phyloP scores from a whole-genome alignment of 768 basidiomycete genomes.

The Collybia mongolica region DNA sequence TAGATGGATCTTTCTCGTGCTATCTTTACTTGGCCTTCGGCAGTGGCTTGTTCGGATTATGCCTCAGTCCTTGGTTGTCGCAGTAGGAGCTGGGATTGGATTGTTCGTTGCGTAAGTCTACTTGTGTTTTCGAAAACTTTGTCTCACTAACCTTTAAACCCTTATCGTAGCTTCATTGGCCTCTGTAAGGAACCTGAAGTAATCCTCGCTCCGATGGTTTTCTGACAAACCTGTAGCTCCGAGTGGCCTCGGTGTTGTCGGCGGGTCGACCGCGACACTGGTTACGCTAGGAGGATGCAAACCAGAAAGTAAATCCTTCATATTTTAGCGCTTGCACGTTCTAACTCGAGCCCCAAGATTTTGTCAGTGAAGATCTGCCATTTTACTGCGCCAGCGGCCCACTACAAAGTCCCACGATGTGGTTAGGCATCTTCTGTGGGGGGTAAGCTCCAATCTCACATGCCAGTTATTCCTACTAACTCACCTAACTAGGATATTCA shows the following conservation, averaged over 20 bases:
- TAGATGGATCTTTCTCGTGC: conserved; percentile 79
- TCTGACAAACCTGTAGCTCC: conserved; percentile 40
- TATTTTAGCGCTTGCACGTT: too few species aligned
- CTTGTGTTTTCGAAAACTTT: background rate
- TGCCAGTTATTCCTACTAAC: background rate
- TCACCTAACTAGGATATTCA: conserved; percentile 55
- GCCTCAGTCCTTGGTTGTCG: conserved; percentile 83
- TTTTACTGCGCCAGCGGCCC: conserved; percentile 64
- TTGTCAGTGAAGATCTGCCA: conserved; percentile 40
- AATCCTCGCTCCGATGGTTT: background rate
- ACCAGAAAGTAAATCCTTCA: conserved; percentile 36
- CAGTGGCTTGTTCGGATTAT: conserved; percentile 90
- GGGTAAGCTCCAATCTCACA: conserved; percentile 45
- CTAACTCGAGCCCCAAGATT: conserved; percentile 30
- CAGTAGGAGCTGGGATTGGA: conserved; percentile 86
- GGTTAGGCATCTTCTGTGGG: conserved; percentile 86
- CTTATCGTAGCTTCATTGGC: conserved; percentile 61
- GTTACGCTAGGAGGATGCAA: conserved; percentile 78
- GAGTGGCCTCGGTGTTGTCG: conserved; percentile 71
- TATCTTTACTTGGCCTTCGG: conserved; percentile 80
- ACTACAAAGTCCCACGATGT: conserved; percentile 74
- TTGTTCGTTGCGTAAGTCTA: conserved; percentile 78
- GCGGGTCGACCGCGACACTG: conserved; percentile 67
- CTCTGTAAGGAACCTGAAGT: conserved; percentile 43
- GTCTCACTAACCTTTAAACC: conserved; percentile 4